Percentiles rank a stretch among this genome's conserved stretches.
phyloP scores from a whole-genome alignment of 1,284 basidiomycete genomes.

The Boletus hoseneyae region DNA sequence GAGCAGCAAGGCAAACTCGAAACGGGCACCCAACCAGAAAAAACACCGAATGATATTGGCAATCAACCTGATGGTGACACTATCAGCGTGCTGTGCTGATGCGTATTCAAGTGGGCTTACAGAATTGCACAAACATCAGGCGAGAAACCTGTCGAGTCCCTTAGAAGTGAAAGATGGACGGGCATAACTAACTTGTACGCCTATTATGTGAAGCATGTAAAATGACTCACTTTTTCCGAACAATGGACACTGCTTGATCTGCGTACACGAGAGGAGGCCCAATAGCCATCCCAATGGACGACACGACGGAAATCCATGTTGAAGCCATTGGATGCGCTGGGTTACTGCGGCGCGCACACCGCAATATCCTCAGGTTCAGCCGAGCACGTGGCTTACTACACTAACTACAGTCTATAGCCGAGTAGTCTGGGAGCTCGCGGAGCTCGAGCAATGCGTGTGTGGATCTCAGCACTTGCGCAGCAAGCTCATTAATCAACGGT shows the following conservation, averaged over 20 bases:
- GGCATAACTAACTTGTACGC: slow-evolving; percentile 19
- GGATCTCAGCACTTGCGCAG: slow-evolving; percentile 12
- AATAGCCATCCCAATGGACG: slow-evolving; percentile 53
- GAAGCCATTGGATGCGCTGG: slow-evolving; percentile 14
- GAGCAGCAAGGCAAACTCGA: slow-evolving; percentile 71
- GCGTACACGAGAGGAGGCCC: slow-evolving; percentile 69
- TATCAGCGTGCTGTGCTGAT: slow-evolving; percentile 8
- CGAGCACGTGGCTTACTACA: too few species aligned
- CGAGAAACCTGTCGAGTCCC: slow-evolving; percentile 83
- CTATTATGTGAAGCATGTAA: slow-evolving; percentile 5
- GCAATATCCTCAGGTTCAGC: too few species aligned
- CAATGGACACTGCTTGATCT: slow-evolving; percentile 72
- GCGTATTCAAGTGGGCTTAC: slow-evolving; percentile 36
- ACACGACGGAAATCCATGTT: slow-evolving; percentile 41
- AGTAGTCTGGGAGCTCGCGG: slow-evolving; percentile 10
- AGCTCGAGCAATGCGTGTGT: slow-evolving; percentile 5
- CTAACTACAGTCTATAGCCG: too few species aligned
- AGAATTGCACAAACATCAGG: slow-evolving; percentile 78
- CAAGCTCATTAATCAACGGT: slow-evolving; percentile 14
- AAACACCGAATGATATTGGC: slow-evolving; percentile 85
- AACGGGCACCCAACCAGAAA: slow-evolving; percentile 82
- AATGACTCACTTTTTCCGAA: slow-evolving; percentile 58
- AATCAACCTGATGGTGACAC: slow-evolving; percentile 48
- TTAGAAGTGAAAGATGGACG: slow-evolving; percentile 30
- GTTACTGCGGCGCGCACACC: slow-evolving; percentile 10